Conservation (phyloP, 441 rosid species). For the Gossypium laxum region DNA sequence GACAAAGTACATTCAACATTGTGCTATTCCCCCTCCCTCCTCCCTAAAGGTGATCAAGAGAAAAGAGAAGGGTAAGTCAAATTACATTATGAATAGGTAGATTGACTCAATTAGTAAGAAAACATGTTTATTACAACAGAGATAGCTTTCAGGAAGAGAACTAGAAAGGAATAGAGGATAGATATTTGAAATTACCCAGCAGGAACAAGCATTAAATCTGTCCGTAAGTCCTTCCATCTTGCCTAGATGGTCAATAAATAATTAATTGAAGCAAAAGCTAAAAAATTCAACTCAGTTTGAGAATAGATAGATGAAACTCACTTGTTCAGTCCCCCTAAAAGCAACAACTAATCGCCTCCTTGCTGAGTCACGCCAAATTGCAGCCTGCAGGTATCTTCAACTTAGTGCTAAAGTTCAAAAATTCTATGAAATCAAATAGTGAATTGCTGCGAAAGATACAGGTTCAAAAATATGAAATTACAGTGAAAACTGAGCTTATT, state of each 20-base stretch:
- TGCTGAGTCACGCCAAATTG: slow-evolving; percentile 87
- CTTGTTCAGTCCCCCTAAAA: slow-evolving; percentile 96
- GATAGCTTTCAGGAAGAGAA: neutral
- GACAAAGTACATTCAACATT: neutral
- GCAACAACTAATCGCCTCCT: slow-evolving; percentile 75
- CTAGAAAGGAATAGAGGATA: neutral
- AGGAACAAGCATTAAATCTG: slow-evolving; percentile 84
- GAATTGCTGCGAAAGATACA: neutral
- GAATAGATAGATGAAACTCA: slow-evolving; percentile 28
- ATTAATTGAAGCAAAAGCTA: slow-evolving; percentile 16
- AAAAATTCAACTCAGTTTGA: slow-evolving; percentile 4
- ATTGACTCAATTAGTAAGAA: neutral
- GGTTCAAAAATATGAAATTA: slow-evolving; percentile 4
- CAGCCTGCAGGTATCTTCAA: slow-evolving; percentile 44
- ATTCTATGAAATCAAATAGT: slow-evolving; percentile 7
- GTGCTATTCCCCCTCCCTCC: neutral
- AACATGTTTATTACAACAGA: neutral
- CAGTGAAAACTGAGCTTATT: neutral
- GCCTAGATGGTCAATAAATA: slow-evolving; percentile 36
- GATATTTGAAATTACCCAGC: slow-evolving; percentile 52
- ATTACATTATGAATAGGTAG: neutral
- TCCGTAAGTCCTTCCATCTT: slow-evolving; percentile 84
- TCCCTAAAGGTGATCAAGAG: neutral
- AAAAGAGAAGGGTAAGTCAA: neutral
- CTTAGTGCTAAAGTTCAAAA: slow-evolving; percentile 17